A percentile compares a stretch with the other conserved stretches of the same genome.
Evolutionary conservation across 345 rosid species (phyloP).

Genomic region (Aquilaria malaccensis): DNA sequence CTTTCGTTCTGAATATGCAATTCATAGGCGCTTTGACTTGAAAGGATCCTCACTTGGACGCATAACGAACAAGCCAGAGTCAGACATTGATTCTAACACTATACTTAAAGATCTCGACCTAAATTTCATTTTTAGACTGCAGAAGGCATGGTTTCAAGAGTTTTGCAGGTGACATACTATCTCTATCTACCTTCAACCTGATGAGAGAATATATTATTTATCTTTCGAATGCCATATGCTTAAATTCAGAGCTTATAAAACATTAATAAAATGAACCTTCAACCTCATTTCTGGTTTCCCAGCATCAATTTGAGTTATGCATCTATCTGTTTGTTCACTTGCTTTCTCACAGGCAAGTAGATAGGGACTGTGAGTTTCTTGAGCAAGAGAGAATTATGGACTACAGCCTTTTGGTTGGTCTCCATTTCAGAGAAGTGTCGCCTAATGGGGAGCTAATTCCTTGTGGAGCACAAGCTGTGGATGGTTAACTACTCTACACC

Average conservation of each 20-base stretch:
- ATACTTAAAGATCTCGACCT: slow-evolving; percentile 88
- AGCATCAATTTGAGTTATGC: neutral
- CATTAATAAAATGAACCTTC: neutral
- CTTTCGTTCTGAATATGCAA: slow-evolving; percentile 63
- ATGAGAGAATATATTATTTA: neutral
- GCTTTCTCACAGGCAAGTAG: slow-evolving; percentile 57
- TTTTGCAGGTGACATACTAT: slow-evolving; percentile 43
- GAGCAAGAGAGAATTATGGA: slow-evolving; percentile 98
- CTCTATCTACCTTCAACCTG: neutral
- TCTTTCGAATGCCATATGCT: neutral
- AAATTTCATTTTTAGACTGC: slow-evolving; percentile 74
- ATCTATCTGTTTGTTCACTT: neutral
- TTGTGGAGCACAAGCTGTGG: slow-evolving; percentile 37
- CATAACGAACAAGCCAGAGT: slow-evolving; percentile 70
- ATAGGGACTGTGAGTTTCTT: slow-evolving; percentile 85
- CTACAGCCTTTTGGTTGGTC: slow-evolving; percentile 89
- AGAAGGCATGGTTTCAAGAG: slow-evolving; percentile 84
- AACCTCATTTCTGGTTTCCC: neutral
- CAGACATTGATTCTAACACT: slow-evolving; percentile 70
- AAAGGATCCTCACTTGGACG: slow-evolving; percentile 97
- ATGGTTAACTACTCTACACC: slow-evolving; percentile 26
- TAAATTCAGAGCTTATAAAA: too few relatives aligned
- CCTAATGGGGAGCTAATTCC: slow-evolving; percentile 66
- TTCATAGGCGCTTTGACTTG: slow-evolving; percentile 82
- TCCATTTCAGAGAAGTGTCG: slow-evolving; percentile 75